Evolutionary conservation across 192 early-diverging fungal genomes (phyloP).

Genomic region (Linnemannia hyalina): DNA sequence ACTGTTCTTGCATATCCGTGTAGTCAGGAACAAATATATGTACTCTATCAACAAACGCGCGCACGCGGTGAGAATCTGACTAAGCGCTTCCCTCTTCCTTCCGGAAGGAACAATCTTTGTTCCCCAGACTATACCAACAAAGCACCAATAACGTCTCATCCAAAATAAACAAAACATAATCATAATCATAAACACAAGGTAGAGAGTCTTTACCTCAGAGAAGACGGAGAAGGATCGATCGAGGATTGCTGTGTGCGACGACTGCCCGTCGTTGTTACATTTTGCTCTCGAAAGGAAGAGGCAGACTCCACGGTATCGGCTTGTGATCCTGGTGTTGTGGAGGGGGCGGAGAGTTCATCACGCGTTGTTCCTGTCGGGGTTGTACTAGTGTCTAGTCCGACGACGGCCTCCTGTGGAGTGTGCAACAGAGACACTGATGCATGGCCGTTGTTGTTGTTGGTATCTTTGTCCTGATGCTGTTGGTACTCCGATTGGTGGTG

Average conservation of each 20-base stretch:
- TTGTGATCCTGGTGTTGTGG: constrained; percentile 5
- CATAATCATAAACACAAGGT: neutral
- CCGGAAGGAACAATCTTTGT: neutral
- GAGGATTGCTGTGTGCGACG: constrained; percentile 5
- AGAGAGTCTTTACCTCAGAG: neutral
- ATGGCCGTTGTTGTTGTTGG: neutral
- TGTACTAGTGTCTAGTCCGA: neutral
- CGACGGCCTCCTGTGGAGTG: neutral
- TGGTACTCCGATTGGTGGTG: neutral
- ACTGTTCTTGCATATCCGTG: neutral
- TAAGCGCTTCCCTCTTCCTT: neutral
- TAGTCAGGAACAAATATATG: neutral
- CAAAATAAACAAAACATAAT: neutral
- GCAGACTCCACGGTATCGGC: neutral
- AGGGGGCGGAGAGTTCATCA: neutral
- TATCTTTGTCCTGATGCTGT: neutral
- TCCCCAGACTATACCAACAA: neutral
- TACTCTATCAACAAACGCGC: neutral
- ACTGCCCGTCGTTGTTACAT: neutral
- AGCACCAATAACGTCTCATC: neutral
- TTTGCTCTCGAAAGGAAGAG: neutral
- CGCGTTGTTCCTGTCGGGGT: neutral
- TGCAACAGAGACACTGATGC: neutral
- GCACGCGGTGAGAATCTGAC: neutral
- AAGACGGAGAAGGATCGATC: neutral